Evolutionary conservation across 108 stramenopile genomes (phyloP).

Genomic region (Craspedostauros australis): DNA sequence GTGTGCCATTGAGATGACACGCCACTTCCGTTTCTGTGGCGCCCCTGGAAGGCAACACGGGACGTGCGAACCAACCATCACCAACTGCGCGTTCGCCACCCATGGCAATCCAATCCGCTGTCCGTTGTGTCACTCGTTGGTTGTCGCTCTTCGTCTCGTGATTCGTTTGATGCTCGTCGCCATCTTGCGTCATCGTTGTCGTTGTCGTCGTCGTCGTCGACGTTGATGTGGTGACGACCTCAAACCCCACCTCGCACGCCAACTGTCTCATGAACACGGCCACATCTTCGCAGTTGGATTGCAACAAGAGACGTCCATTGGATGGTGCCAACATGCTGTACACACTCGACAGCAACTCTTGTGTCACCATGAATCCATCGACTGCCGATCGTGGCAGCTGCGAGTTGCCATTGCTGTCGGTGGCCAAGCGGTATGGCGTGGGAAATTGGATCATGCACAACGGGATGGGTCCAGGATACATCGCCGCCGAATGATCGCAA

Average conservation of each 20-base stretch:
- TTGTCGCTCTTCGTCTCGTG: not conserved
- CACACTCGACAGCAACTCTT: slow-evolving; percentile 31
- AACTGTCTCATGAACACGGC: slow-evolving; percentile 54
- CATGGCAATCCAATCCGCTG: slow-evolving; percentile 36
- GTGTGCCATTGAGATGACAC: slow-evolving; percentile 48
- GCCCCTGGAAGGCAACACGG: slow-evolving; percentile 47
- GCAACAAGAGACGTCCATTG: slow-evolving; percentile 45
- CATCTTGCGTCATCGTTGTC: not conserved
- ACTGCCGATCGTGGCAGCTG: slow-evolving; percentile 53
- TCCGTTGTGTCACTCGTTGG: slow-evolving; percentile 40
- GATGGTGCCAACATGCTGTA: not conserved
- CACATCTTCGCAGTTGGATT: slow-evolving; percentile 81
- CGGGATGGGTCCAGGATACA: slow-evolving; percentile 52
- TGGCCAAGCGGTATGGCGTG: slow-evolving; percentile 26
- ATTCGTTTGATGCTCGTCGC: no score
- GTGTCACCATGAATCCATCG: slow-evolving; percentile 74
- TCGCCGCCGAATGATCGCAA: slow-evolving; percentile 18
- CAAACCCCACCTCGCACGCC: slow-evolving; percentile 36
- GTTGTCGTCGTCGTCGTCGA: no score
- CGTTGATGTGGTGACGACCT: no score
- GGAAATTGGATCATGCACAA: slow-evolving; percentile 68
- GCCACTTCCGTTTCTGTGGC: slow-evolving; percentile 74
- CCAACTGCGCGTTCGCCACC: slow-evolving; percentile 67
- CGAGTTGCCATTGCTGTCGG: slow-evolving; percentile 35
- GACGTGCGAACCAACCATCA: slow-evolving; percentile 31